Evolutionary conservation across 2,329 filamentous ascomycete species (phyloP).

Genomic region (Huntiella decipiens): DNA sequence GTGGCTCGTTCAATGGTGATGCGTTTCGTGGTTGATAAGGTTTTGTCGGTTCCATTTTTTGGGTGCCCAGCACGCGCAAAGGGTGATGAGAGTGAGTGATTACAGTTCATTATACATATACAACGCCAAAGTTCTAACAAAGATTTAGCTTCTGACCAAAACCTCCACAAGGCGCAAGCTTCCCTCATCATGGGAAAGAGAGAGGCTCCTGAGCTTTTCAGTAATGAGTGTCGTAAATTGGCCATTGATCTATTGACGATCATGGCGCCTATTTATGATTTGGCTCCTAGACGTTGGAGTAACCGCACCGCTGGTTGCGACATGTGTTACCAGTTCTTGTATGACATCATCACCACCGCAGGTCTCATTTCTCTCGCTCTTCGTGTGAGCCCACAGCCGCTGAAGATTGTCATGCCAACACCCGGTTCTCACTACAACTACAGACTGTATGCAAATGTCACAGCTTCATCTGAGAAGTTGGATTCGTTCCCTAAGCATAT

Average conservation of each 20-base stretch:
- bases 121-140: background rate
- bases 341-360: slow-evolving; percentile 1
- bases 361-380: slow-evolving; percentile 7
- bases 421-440: slow-evolving; percentile 8
- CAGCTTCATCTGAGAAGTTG: background rate
- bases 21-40: slow-evolving; percentile 5
- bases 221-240: background rate
- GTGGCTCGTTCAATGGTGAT: slow-evolving; percentile 8
- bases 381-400: background rate
- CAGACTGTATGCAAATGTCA: background rate
- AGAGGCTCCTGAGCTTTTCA: background rate
- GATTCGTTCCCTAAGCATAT: background rate
- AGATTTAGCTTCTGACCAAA: too few species aligned
- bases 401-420: slow-evolving; percentile 3
- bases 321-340: slow-evolving; percentile 2
- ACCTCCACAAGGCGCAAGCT: too few species aligned
- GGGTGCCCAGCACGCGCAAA: background rate
- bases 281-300: slow-evolving; percentile 4
- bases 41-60: slow-evolving; percentile 5
- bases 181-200: too few species aligned
- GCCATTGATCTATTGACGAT: slow-evolving; percentile 2
- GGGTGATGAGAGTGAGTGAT: background rate
- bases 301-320: background rate
- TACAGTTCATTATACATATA: background rate
- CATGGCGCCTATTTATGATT: slow-evolving; percentile 7